Conservation (phyloP, 2,329 filamentous ascomycete species). For the Aurifilum marmelostoma region DNA sequence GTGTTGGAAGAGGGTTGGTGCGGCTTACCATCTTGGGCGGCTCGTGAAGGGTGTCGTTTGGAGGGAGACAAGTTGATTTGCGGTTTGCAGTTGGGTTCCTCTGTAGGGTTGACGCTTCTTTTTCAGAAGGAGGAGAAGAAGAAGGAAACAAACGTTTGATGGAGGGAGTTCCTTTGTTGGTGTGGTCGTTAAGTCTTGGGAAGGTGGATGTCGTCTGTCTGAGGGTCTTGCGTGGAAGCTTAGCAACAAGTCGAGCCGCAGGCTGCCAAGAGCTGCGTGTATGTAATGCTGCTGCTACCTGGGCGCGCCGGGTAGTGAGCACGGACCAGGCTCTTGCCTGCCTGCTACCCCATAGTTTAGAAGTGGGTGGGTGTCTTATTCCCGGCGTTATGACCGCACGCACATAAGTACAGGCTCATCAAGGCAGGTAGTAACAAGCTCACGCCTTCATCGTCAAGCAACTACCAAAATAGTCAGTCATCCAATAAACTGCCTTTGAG, state of each 20-base stretch:
- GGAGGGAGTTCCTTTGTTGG: neutral
- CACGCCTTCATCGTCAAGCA: neutral
- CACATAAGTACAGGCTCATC: neutral
- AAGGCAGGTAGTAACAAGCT: neutral
- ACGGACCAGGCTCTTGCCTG: conserved; percentile 6
- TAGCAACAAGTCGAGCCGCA: conserved; percentile 5
- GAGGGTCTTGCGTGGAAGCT: conserved; percentile 8
- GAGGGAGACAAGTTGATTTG: neutral
- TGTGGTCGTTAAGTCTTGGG: conserved; percentile 12
- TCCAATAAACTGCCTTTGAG: neutral
- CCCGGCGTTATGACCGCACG: conserved; percentile 3
- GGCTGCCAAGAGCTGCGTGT: conserved; percentile 29
- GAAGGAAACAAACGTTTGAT: neutral
- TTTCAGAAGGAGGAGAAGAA: no score
- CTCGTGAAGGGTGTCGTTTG: conserved; percentile 11
- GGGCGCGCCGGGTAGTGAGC: conserved; percentile 9
- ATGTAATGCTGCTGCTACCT: conserved; percentile 20
- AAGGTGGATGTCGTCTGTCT: neutral
- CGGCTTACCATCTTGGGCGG: conserved; percentile 54
- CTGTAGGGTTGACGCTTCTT: neutral
- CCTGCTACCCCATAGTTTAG: no score
- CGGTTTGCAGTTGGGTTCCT: conserved; percentile 16
- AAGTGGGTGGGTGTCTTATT: neutral
- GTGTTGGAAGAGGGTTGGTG: neutral
- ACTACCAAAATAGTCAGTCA: neutral